phyloP scores from a whole-genome alignment of 805 yeast genomes.

The Wickerhamomyces canadensis region DNA sequence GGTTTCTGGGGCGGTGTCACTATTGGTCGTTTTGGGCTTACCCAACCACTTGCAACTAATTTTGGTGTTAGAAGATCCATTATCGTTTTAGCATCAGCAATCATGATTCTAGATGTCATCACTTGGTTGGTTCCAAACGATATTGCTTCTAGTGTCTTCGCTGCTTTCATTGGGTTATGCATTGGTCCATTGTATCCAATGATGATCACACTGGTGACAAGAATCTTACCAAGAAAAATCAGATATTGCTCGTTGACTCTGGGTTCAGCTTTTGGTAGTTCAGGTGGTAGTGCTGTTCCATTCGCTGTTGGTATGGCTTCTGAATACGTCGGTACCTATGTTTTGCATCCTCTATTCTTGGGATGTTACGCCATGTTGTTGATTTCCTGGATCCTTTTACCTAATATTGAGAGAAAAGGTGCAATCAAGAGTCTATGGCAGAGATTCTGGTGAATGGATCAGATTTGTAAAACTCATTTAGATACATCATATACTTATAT shows the following conservation, averaged over 20 bases:
- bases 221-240: slow-evolving; percentile 44
- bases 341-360: slow-evolving; percentile 43
- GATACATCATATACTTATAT: too few species aligned
- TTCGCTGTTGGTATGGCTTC: slow-evolving; percentile 46
- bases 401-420: slow-evolving; percentile 35
- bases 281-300: slow-evolving; percentile 55
- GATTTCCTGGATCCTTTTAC: slow-evolving; percentile 36
- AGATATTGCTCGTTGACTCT: slow-evolving; percentile 45
- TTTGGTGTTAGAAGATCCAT: slow-evolving; percentile 44
- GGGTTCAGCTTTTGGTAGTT: slow-evolving; percentile 49
- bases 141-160: slow-evolving; percentile 39
- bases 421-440: slow-evolving; percentile 17
- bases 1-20: slow-evolving; percentile 68
- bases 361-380: slow-evolving; percentile 31
- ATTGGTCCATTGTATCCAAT: slow-evolving; percentile 58
- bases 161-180: slow-evolving; percentile 43
- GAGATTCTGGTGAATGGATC: slow-evolving; percentile 16
- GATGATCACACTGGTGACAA: slow-evolving; percentile 39
- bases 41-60: slow-evolving; percentile 31
- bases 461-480: too few species aligned
- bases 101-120: slow-evolving; percentile 35
- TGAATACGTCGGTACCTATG: slow-evolving; percentile 40
- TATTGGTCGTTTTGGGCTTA: slow-evolving; percentile 47
- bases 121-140: slow-evolving; percentile 45
- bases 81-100: slow-evolving; percentile 26